Evolutionary conservation across 805 yeast genomes (phyloP), one percentile per base, ranked within the genome.

Genomic region (Metahyphopichia silvanorum): DNA sequence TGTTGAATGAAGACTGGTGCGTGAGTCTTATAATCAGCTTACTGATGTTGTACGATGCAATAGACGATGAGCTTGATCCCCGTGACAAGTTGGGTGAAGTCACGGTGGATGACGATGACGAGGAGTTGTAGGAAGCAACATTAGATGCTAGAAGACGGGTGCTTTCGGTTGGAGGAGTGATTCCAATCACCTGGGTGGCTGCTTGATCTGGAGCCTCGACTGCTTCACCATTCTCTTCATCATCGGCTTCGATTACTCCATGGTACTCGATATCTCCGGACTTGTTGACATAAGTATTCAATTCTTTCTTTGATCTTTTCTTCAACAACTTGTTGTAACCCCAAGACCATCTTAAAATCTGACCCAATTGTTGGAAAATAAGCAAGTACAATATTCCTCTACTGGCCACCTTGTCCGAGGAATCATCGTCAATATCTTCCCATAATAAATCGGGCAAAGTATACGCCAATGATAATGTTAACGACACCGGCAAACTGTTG

Each of bases 401-500:
- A 11, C 86, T 77, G 1, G 91, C 89, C 25, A 84, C 77, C 47
- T 79, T 77, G 43, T 81, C 85, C 15, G 81, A 66, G 14, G 70
- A 61, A 51, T 84, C 94, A 49, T 76, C 73, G 6, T 71, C 75
- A 25, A 83, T 65, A 39, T 79, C 82, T 35, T 79, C 85, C 94
- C 94, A 84, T 31, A 78, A 72, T 38, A 84, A 65, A 41, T 79
- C 77, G 2, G 93, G 94, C 38, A 84, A 63, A 0, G 91, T 79
- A 51, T 80, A 81, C 1, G 89, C 79, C 42, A 84, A 65, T 1
- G 95, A 82, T 35, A 93, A 65, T 1, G 93, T 84, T 43, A 93
- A 70, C 0, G 96, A 87, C 2, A 91, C 98, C 0, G 98, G 98
- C 35, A 91, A 72, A 8, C 95, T 85, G 66, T 91, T 91, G 27